Percentiles rank a stretch among this genome's conserved stretches.
Conservation (phyloP, 805 yeast genomes). For the Lipomyces mesembrius region DNA sequence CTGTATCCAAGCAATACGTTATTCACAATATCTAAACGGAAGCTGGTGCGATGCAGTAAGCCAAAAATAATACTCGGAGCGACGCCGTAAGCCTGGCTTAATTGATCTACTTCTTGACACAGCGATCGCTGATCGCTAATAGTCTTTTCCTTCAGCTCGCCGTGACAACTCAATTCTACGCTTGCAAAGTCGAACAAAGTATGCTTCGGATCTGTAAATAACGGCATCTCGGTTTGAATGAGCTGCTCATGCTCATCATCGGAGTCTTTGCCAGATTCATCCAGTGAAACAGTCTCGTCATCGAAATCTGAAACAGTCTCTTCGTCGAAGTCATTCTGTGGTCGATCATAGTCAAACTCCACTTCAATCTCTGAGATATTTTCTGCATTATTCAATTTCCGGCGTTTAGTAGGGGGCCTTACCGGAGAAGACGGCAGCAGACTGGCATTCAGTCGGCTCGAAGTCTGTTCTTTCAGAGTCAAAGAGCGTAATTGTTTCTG, state of each 20-base stretch:
- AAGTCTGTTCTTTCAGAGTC: neutral
- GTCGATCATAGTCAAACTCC: neutral
- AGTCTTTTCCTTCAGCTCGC: neutral
- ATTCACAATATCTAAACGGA: neutral
- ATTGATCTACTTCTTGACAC: neutral
- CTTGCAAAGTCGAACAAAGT: neutral
- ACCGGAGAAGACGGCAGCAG: neutral
- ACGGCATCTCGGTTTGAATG: neutral
- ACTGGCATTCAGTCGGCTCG: neutral
- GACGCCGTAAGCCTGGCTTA: neutral
- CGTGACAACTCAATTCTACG: neutral
- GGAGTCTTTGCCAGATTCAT: neutral
- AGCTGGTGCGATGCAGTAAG: slow-evolving; percentile 12
- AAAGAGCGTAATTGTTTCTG: neutral
- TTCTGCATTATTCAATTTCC: neutral
- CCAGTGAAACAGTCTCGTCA: neutral
- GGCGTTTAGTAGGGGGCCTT: neutral
- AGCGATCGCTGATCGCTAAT: neutral
- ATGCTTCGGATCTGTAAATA: neutral
- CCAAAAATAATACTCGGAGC: slow-evolving; percentile 8
- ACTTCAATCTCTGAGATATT: neutral
- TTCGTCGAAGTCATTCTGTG: neutral
- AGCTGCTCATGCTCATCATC: neutral
- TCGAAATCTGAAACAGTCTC: neutral
- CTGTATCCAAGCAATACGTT: neutral